Percentiles rank a stretch among this genome's conserved stretches.
phyloP scores from a whole-genome alignment of 2,329 filamentous ascomycete genomes.

The Teratosphaeria zuluensis region DNA sequence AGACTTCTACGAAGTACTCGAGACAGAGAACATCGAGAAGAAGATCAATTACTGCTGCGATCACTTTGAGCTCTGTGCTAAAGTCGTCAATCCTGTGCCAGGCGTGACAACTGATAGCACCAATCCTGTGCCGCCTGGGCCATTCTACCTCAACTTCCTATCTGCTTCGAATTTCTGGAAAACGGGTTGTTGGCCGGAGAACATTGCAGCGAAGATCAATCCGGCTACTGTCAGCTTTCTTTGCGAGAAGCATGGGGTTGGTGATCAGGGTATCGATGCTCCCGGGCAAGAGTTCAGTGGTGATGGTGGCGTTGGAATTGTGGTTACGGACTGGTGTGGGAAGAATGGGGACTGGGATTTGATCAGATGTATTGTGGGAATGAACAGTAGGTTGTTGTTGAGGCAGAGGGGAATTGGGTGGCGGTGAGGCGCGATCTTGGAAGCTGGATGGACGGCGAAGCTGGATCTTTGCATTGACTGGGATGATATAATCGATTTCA shows the following conservation, averaged over 20 bases:
- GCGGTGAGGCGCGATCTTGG: conserved; percentile 1
- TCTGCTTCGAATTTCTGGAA: conserved; percentile 93
- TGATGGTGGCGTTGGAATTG: conserved; percentile 66
- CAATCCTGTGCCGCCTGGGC: conserved; percentile 40
- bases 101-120: conserved; percentile 29
- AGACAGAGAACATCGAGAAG: conserved; percentile 63
- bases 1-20: conserved; percentile 84
- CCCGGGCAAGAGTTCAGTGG: conserved; percentile 20
- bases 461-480: no score
- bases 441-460: background rate
- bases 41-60: conserved; percentile 68
- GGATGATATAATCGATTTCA: no score
- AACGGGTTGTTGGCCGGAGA: conserved; percentile 82
- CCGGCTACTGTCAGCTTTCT: conserved; percentile 57
- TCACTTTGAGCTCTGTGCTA: conserved; percentile 62
- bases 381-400: conserved; percentile 50
- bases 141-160: conserved; percentile 84
- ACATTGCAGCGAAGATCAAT: conserved; percentile 79
- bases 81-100: conserved; percentile 27
- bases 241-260: conserved; percentile 42
- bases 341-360: conserved; percentile 82
- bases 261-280: conserved; percentile 15
- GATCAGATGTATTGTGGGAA: conserved; percentile 74
- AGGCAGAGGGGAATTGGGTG: conserved; percentile 10
- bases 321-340: conserved; percentile 92